Evolutionary conservation across 2,329 filamentous ascomycete genomes (phyloP), one percentile per base, ranked within the genome.

Genomic region (Aureobasidium musti): DNA sequence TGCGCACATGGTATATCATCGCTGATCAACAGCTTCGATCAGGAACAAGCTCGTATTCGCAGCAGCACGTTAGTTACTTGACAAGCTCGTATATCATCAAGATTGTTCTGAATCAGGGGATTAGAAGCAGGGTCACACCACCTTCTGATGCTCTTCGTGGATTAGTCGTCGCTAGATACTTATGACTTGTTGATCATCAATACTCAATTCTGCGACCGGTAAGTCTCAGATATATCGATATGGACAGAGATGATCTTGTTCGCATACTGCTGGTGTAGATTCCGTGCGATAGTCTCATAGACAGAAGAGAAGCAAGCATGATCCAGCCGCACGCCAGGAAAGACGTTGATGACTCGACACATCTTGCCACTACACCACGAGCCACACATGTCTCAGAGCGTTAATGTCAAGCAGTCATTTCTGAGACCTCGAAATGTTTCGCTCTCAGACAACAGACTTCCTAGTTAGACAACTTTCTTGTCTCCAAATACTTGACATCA

Each of bases 91-190:
- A 26, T 19, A 23, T 28, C 26, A 2, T 59, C 23, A 10, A 57
- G 26, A 59, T 59, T 45, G 26, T 14, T 45, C 26, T 59, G 39
- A 59, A 39, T 59, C 54, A 59, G 53, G 53, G 14, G 53, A 7
- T 10, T 23, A 21, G 11, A 26, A 21, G 35, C 28, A 56, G 54
- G 37, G 54, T 33, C 43, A 45, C 30, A 45, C n/a, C 33, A n/a
- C 52, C 4, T 35, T 8, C 33, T 54, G 21, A 5, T 54, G 13
- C 26, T 52, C 26, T 30, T 52, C 5, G 5, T 39, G 53, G 21
- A n/a, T 41, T 28, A 37, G 35, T 28, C 28, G 33, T 28, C 35
- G 28, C 26, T 5, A 41, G n/a, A 23, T 28, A n/a, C 4, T 17
- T 5, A 28, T 14, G 26, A 11, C 49, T n/a, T 33, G 49, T n/a